Conservation (phyloP, 306 rosid species). For the Myrica gale region DNA sequence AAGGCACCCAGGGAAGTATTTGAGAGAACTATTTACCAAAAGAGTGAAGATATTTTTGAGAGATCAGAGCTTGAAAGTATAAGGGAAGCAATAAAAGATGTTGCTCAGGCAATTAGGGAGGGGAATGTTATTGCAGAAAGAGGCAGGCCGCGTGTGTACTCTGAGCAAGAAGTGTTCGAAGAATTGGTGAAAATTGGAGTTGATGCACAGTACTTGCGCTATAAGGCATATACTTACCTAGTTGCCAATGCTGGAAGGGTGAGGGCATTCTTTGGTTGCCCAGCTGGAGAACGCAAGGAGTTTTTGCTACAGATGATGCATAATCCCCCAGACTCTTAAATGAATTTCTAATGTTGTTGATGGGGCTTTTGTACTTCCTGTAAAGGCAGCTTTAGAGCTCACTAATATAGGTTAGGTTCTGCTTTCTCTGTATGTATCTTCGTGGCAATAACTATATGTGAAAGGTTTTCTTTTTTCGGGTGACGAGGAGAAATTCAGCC, state of each 20-base stretch:
- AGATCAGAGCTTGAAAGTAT: slow-evolving; percentile 24
- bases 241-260: slow-evolving; percentile 19
- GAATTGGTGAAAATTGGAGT: slow-evolving; percentile 25
- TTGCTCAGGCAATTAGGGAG: slow-evolving; percentile 30
- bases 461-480: not conserved
- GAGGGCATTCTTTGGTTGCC: slow-evolving; percentile 26
- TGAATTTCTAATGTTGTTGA: not conserved
- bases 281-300: slow-evolving; percentile 17
- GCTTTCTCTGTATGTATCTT: not conserved
- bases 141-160: slow-evolving; percentile 12
- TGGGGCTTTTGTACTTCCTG: not conserved
- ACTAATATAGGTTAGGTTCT: not conserved
- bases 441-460: not conserved
- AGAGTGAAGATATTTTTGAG: not conserved
- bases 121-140: slow-evolving; percentile 24
- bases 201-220: not conserved
- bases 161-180: slow-evolving; percentile 19
- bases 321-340: slow-evolving; percentile 22
- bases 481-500: too few relatives aligned
- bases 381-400: not conserved
- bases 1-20: slow-evolving; percentile 1
- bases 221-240: slow-evolving; percentile 9
- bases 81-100: slow-evolving; percentile 25
- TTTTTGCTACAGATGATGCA: slow-evolving; percentile 10
- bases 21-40: slow-evolving; percentile 1